A percentile compares a stretch with the other conserved stretches of the same genome.
These are phyloP conservation scores for Rhizopogon vinicolor DNA, from an alignment of 768 basidiomycete genomes.

Conservation along the genomic window DNA sequence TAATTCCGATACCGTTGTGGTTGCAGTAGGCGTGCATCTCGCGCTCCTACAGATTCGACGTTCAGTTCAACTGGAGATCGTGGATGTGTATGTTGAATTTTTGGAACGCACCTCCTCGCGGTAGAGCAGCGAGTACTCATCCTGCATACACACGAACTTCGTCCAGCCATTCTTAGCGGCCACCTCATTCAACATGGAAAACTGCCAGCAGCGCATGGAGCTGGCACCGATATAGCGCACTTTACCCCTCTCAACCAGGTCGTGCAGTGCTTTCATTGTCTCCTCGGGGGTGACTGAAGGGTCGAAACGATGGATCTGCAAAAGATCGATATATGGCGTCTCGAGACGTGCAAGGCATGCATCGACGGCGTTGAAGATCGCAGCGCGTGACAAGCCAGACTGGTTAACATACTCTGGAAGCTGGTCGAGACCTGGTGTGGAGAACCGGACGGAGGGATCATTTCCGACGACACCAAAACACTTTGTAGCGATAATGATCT, in stretches of 20 bases:
- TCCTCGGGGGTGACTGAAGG: slow-evolving; percentile 32
- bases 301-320: slow-evolving; percentile 45
- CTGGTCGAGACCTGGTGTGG: neutral
- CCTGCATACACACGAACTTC: slow-evolving; percentile 53
- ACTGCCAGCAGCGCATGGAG: slow-evolving; percentile 44
- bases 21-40: slow-evolving; percentile 43
- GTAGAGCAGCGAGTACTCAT: slow-evolving; percentile 49
- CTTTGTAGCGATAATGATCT: slow-evolving; percentile 29
- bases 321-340: slow-evolving; percentile 33
- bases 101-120: slow-evolving; percentile 38
- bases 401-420: slow-evolving; percentile 25
- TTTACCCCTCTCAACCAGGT: slow-evolving; percentile 42
- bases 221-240: slow-evolving; percentile 49
- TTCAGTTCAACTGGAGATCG: no score
- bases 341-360: slow-evolving; percentile 32
- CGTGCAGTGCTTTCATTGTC: slow-evolving; percentile 48
- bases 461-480: slow-evolving; percentile 13
- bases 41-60: slow-evolving; percentile 30
- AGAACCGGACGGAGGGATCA: neutral
- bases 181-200: slow-evolving; percentile 39
- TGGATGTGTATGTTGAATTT: neutral
- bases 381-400: slow-evolving; percentile 28
- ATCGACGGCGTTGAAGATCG: slow-evolving; percentile 34
- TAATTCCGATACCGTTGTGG: slow-evolving; percentile 46
- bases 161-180: slow-evolving; percentile 44